Evolutionary conservation across 2,329 filamentous ascomycete species (phyloP), one percentile per base, ranked within the genome.

Genomic region (Pestalotiopsis sp.): DNA sequence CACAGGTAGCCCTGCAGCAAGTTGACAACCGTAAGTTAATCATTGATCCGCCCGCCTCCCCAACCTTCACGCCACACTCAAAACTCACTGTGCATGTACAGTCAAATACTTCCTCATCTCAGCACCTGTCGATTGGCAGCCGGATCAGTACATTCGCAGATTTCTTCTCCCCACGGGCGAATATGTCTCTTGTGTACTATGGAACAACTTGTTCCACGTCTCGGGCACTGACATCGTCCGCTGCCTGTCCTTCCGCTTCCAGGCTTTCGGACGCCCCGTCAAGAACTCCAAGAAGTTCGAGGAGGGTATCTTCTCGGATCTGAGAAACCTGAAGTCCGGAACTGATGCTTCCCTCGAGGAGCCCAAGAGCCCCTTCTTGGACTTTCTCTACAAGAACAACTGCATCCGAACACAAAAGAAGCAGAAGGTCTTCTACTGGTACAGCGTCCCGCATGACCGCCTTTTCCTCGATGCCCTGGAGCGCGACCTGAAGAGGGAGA

Each of bases 201-300:
- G 96, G 94, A 98, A 95, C 87, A 98, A 97, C 80, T 93, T 99
- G 76, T 99, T 99, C 82, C 96, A 99, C 87, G 97, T 99, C 78
- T 98, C 96, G 31, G 96, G 96, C 72, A 99, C 96, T 75, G 96
- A 99, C 82, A 99, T 99, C 78, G 96, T 99, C 71, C 91, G 96
- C 89, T 99, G 96, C 79, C 89, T 99, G 60, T 97, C 96, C 7
- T 99, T 99, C 85, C 89, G 96, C 79, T 99, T 99, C 84, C 96
- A 98, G 85, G 96, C 96, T 65, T 99, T 99, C 79, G 96, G 96
- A 76, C 93, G 96, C 68, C 96, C 96, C 0, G 96, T 99, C 71
- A 98, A 98, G 88, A 99, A 99, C 86, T 97, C 95, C 56, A 99
- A 99, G 86, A 99, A 99, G 83, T 99, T 99, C 79, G 96, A 99